phyloP scores from a whole-genome alignment of 2,329 filamentous ascomycete species.

The Metarhizium robertsii region DNA sequence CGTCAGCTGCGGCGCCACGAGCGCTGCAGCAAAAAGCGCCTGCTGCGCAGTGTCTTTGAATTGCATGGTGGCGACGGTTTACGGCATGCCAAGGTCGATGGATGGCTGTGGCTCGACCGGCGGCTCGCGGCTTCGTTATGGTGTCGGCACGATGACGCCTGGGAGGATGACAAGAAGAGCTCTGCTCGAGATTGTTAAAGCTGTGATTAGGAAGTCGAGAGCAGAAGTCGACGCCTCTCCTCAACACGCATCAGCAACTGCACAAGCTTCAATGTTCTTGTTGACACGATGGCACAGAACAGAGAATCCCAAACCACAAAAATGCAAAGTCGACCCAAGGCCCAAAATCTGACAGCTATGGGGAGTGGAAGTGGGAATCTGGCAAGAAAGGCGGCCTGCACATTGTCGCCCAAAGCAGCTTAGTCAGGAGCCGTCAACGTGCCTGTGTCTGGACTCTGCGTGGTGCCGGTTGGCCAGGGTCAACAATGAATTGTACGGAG shows the following conservation, averaged over 20 bases:
- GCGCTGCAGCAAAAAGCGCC: constrained; percentile 40
- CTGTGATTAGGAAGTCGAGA: neutral
- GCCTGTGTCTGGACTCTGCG: neutral
- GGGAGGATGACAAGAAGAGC: neutral
- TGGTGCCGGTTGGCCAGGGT: too few species aligned
- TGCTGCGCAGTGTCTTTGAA: constrained; percentile 35
- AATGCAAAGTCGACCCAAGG: neutral
- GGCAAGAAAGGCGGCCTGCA: neutral
- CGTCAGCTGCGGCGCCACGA: constrained; percentile 43
- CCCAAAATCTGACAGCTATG: neutral
- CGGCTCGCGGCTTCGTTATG: neutral
- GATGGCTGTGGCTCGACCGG: neutral
- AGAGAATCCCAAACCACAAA: neutral
- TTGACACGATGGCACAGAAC: neutral
- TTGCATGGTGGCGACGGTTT: constrained; percentile 29
- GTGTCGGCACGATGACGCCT: neutral
- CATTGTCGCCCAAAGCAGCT: constrained; percentile 7
- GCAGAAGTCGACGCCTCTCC: neutral
- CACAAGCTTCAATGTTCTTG: neutral
- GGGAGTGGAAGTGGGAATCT: neutral
- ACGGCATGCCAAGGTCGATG: constrained; percentile 4
- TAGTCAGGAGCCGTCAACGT: constrained; percentile 7
- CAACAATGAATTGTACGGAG: too few species aligned
- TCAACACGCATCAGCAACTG: neutral
- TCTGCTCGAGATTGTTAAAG: neutral